A percentile compares a stretch with the other conserved stretches of the same genome.
phyloP scores from a whole-genome alignment of 352 stramenopile species.

The Phytophthora megakarya region DNA sequence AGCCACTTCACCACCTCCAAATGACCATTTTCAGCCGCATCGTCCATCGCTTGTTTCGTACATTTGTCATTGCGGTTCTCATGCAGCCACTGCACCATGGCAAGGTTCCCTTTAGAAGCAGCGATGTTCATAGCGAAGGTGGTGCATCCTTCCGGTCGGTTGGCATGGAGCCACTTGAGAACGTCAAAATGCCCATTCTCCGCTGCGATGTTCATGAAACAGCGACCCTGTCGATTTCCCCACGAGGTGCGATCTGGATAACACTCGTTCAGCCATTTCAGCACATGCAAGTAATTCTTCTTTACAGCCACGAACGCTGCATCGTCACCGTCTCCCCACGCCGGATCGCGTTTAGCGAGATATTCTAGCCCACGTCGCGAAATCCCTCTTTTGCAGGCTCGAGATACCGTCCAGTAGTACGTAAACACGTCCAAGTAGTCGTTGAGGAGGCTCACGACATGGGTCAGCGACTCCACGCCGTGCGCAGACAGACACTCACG shows the following conservation, averaged over 20 bases:
- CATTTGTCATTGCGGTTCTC: conserved; percentile 15
- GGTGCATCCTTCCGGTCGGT: conserved; percentile 21
- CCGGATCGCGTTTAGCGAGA: conserved; percentile 16
- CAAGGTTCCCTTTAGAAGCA: conserved; percentile 11
- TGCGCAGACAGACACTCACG: conserved; percentile 12
- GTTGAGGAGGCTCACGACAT: conserved; percentile 14
- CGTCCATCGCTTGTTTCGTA: conserved; percentile 26
- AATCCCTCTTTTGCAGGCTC: conserved; percentile 12
- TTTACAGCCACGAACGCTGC: conserved; percentile 18
- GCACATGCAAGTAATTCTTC: conserved; percentile 16
- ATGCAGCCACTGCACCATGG: conserved; percentile 18
- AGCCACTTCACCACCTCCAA: conserved; percentile 24
- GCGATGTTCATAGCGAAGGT: conserved; percentile 18
- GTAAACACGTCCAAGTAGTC: conserved; percentile 21
- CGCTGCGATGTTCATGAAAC: conserved; percentile 18
- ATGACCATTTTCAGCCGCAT: conserved; percentile 19
- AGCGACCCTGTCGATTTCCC: conserved; percentile 10
- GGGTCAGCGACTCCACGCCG: conserved; percentile 14
- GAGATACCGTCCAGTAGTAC: conserved; percentile 10
- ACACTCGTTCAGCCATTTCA: conserved; percentile 25
- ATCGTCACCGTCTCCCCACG: conserved; percentile 11
- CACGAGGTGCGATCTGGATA: conserved; percentile 23
- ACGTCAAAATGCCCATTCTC: conserved; percentile 8
- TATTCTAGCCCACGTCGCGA: conserved; percentile 15
- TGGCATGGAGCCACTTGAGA: conserved; percentile 19